Percentiles rank a stretch among this genome's conserved stretches.
These are phyloP conservation scores for Rubroshorea leprosula DNA, from an alignment of 345 rosid species.

Conservation along the genomic window DNA sequence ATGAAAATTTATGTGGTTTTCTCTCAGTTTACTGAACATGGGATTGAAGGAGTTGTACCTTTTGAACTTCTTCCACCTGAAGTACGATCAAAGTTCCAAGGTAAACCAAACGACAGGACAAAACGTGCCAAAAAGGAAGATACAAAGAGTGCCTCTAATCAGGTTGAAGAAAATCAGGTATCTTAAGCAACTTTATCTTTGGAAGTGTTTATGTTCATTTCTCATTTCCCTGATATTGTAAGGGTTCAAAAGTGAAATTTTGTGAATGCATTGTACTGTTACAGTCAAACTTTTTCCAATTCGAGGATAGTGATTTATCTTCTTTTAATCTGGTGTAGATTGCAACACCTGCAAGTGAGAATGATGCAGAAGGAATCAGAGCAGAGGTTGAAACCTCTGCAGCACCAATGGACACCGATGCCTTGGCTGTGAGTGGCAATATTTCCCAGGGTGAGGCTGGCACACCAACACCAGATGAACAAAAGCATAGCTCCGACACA, in stretches of 20 bases:
- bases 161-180: conserved; percentile 69
- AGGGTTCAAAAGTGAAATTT: too few species aligned
- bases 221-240: not conserved
- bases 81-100: conserved; percentile 76
- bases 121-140: conserved; percentile 94
- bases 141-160: conserved; percentile 44
- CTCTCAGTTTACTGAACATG: conserved; percentile 83
- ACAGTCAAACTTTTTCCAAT: too few species aligned
- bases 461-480: conserved; percentile 66
- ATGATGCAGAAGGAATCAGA: conserved; percentile 56
- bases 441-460: conserved; percentile 39
- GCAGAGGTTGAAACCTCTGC: conserved; percentile 46
- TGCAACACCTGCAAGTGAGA: conserved; percentile 55
- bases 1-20: conserved; percentile 3
- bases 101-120: conserved; percentile 76
- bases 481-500: conserved; percentile 65
- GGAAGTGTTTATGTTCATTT: not conserved
- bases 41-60: conserved; percentile 96
- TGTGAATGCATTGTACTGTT: too few species aligned
- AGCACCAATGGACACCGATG: conserved; percentile 63
- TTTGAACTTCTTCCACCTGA: conserved; percentile 73
- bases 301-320: not conserved
- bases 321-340: conserved; percentile 16
- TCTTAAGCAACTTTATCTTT: conserved; percentile 8
- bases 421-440: conserved; percentile 21